phyloP scores from a whole-genome alignment of 768 basidiomycete species.

The Sarcodon aspratus region DNA sequence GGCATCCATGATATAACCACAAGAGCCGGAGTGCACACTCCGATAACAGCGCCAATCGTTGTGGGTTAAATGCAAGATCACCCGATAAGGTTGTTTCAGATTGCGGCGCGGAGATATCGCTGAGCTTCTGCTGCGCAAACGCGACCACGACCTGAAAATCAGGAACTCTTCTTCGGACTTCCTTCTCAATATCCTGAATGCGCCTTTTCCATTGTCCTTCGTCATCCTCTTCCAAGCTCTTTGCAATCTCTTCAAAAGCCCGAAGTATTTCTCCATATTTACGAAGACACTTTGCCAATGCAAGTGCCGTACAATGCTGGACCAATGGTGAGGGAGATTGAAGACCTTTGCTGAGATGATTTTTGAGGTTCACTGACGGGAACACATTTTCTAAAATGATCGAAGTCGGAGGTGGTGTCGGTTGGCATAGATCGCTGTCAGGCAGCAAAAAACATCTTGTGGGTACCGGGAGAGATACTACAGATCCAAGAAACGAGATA shows the following conservation, averaged over 20 bases:
- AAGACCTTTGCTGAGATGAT: conserved; percentile 73
- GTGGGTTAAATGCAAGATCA: conserved; percentile 14
- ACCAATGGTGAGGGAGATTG: conserved; percentile 65
- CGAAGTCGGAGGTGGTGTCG: conserved; percentile 64
- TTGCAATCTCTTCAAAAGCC: conserved; percentile 49
- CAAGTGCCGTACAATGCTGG: conserved; percentile 75
- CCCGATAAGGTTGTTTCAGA: background rate
- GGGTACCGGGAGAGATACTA: conserved; percentile 73
- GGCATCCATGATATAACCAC: conserved; percentile 73
- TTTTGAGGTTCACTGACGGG: conserved; percentile 53
- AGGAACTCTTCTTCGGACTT: conserved; percentile 66
- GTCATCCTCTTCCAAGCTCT: conserved; percentile 19
- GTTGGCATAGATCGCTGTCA: conserved; percentile 38
- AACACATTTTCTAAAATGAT: conserved; percentile 69
- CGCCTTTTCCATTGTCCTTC: conserved; percentile 51
- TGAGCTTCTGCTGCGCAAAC: conserved; percentile 49
- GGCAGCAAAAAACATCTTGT: conserved; percentile 46
- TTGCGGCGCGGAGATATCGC: background rate
- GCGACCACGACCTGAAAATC: conserved; percentile 82
- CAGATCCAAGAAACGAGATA: conserved; percentile 67
- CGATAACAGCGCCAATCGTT: conserved; percentile 49
- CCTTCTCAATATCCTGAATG: conserved; percentile 43
- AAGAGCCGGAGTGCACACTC: conserved; percentile 76
- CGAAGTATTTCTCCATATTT: conserved; percentile 54
- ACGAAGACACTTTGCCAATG: conserved; percentile 60